Conservation (phyloP, 257 asterid species). For the Solanum tarijense region DNA sequence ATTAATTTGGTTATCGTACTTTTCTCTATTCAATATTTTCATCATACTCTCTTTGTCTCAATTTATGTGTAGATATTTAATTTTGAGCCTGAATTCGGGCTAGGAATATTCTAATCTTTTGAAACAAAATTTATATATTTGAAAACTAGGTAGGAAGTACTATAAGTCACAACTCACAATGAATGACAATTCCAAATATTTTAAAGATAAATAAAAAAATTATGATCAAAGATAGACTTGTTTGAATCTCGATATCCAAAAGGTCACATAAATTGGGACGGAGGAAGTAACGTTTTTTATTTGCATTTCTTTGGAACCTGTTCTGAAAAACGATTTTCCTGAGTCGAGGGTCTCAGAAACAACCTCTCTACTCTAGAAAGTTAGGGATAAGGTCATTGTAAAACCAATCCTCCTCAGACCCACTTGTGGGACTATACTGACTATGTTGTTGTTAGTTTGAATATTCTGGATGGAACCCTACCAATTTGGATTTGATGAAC, state of each 20-base stretch:
- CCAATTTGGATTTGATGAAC: background rate
- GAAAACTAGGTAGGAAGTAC: background rate
- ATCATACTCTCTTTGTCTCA: background rate
- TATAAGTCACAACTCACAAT: background rate
- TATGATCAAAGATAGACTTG: too few species aligned
- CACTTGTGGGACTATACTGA: background rate
- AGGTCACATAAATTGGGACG: background rate
- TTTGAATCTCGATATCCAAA: background rate
- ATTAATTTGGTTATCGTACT: background rate
- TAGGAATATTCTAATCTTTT: too few species aligned
- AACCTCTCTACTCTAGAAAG: background rate
- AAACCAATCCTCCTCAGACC: background rate
- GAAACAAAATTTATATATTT: background rate
- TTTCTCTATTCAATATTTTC: background rate
- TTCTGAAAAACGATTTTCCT: background rate
- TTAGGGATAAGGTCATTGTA: background rate
- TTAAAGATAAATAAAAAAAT: too few species aligned
- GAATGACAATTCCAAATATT: background rate
- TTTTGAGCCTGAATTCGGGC: background rate
- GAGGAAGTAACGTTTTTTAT: too few species aligned
- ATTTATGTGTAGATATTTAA: too few species aligned
- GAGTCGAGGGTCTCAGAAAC: background rate
- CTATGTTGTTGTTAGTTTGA: background rate
- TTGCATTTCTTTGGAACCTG: background rate
- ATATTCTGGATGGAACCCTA: background rate